These are phyloP conservation scores for Termitomyces eurrhizus DNA, from an alignment of 768 basidiomycete genomes.

Conservation along the genomic window DNA sequence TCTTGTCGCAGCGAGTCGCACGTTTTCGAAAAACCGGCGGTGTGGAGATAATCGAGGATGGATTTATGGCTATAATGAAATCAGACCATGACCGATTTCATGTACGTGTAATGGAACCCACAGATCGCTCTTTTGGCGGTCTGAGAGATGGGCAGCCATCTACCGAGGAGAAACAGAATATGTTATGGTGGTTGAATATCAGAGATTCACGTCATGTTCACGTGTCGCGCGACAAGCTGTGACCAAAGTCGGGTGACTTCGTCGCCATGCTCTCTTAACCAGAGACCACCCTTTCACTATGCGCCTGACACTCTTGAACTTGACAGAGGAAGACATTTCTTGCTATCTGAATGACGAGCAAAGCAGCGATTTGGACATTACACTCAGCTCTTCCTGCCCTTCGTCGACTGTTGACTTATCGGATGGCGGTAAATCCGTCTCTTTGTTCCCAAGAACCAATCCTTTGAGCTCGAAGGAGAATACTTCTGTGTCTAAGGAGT, in stretches of 20 bases:
- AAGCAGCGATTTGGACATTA: not conserved
- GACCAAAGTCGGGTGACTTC: not conserved
- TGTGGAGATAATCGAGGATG: slow-evolving; percentile 31
- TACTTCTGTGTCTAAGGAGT: slow-evolving; percentile 10
- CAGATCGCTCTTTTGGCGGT: slow-evolving; percentile 14
- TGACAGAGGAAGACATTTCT: slow-evolving; percentile 10
- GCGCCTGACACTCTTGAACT: slow-evolving; percentile 11
- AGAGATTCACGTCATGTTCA: slow-evolving; percentile 2
- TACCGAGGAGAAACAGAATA: not conserved
- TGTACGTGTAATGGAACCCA: not conserved
- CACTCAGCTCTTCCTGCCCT: not conserved
- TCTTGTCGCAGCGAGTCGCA: slow-evolving; percentile 29
- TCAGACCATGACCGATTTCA: not conserved
- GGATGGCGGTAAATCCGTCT: not conserved
- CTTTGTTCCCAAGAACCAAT: not conserved
- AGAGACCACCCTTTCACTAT: not conserved
- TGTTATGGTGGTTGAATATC: not conserved
- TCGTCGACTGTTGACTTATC: slow-evolving; percentile 2
- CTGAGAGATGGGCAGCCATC: slow-evolving; percentile 12
- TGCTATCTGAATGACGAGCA: slow-evolving; percentile 1
- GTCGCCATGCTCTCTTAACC: not conserved
- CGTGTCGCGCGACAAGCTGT: slow-evolving; percentile 1
- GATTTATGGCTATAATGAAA: slow-evolving; percentile 26
- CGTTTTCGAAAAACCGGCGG: slow-evolving; percentile 27
- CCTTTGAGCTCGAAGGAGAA: not conserved